phyloP scores from a whole-genome alignment of 495 filamentous ascomycete genomes.

The Penicillium taxi region DNA sequence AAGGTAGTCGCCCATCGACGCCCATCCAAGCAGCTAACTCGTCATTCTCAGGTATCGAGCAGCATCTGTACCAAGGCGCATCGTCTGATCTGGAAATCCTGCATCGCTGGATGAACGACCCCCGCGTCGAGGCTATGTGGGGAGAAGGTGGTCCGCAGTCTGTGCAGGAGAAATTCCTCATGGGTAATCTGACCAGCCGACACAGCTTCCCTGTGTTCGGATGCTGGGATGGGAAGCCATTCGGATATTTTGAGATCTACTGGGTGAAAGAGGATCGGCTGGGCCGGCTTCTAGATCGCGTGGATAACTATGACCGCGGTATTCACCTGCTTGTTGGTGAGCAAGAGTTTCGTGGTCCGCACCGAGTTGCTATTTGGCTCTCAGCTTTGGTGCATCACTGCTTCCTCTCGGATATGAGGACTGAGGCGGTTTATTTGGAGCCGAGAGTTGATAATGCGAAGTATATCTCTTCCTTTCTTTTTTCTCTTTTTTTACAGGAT shows the following conservation, averaged over 20 bases:
- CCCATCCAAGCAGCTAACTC: slow-evolving; percentile 22
- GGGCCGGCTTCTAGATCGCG: slow-evolving; percentile 54
- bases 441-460: slow-evolving; percentile 87
- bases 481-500: slow-evolving; percentile 9
- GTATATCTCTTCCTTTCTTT: too few species aligned
- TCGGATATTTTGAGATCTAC: slow-evolving; percentile 97
- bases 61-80: slow-evolving; percentile 21
- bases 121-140: slow-evolving; percentile 78
- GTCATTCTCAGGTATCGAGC: slow-evolving; percentile 19
- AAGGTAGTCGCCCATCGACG: slow-evolving; percentile 10
- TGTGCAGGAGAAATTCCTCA: slow-evolving; percentile 63
- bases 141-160: slow-evolving; percentile 55
- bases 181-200: slow-evolving; percentile 49
- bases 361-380: slow-evolving; percentile 72
- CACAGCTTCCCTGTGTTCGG: slow-evolving; percentile 90
- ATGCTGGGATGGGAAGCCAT: slow-evolving; percentile 90
- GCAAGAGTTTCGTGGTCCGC: slow-evolving; percentile 75
- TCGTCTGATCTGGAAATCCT: slow-evolving; percentile 65
- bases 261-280: slow-evolving; percentile 93
- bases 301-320: slow-evolving; percentile 78
- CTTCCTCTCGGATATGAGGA: slow-evolving; percentile 72
- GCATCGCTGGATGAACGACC: slow-evolving; percentile 83
- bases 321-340: slow-evolving; percentile 86
- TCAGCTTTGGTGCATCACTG: slow-evolving; percentile 78
- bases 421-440: slow-evolving; percentile 74